A percentile compares a stretch with the other conserved stretches of the same genome.
These are phyloP conservation scores for Colletotrichum tropicicola DNA, from an alignment of 2,329 filamentous ascomycete genomes.

Conservation along the genomic window DNA sequence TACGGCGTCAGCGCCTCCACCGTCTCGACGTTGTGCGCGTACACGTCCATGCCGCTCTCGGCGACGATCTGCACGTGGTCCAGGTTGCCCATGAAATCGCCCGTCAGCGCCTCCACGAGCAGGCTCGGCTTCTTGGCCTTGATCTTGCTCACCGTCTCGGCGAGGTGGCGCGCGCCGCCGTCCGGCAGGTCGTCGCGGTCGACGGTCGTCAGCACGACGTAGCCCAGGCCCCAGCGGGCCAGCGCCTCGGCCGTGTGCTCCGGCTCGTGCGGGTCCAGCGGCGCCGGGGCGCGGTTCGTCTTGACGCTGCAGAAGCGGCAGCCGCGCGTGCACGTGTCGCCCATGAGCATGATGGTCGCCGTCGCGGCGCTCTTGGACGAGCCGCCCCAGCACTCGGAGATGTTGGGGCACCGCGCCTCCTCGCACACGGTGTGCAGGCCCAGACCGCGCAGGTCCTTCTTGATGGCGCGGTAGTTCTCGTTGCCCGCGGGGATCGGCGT, in stretches of 20 bases:
- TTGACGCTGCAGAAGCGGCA: slow-evolving; percentile 98
- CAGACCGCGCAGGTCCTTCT: slow-evolving; percentile 88
- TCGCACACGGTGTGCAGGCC: slow-evolving; percentile 96
- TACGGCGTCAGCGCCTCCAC: slow-evolving; percentile 89
- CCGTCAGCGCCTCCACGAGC: slow-evolving; percentile 85
- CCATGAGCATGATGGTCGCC: slow-evolving; percentile 99
- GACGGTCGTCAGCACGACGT: slow-evolving; percentile 93
- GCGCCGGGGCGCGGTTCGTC: slow-evolving; percentile 77
- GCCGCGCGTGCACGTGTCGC: slow-evolving; percentile 95
- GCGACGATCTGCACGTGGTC: slow-evolving; percentile 90
- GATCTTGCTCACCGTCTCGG: slow-evolving; percentile 93
- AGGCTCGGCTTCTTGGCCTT: slow-evolving; percentile 83
- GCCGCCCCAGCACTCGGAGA: slow-evolving; percentile 97
- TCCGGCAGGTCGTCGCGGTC: slow-evolving; percentile 93
- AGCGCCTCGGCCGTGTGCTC: slow-evolving; percentile 97
- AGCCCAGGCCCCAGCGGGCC: slow-evolving; percentile 91
- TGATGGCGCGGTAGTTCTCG: slow-evolving; percentile 91
- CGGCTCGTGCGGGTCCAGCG: slow-evolving; percentile 93
- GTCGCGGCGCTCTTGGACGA: slow-evolving; percentile 88
- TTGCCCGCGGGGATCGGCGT: slow-evolving; percentile 88
- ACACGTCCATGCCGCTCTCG: slow-evolving; percentile 90
- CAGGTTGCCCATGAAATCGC: slow-evolving; percentile 85
- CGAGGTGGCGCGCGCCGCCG: slow-evolving; percentile 88
- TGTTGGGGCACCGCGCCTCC: slow-evolving; percentile 96
- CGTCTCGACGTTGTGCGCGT: slow-evolving; percentile 97